Conservation (phyloP, 176 grass and related monocot species). For the Lolium rigidum region DNA sequence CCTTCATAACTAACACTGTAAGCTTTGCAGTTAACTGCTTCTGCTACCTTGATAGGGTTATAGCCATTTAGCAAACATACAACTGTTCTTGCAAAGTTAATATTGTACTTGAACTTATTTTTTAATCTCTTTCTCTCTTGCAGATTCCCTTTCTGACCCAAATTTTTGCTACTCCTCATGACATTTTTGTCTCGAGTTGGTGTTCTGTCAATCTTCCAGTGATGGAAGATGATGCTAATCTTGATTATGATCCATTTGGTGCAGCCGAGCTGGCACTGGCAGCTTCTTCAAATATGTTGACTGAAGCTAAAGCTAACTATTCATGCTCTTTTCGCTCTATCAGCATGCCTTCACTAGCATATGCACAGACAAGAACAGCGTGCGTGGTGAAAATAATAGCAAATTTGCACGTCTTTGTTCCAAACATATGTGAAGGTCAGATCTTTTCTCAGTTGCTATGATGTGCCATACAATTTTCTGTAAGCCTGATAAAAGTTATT, state of each 20-base stretch:
- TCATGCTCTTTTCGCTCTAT: slow-evolving; percentile 58
- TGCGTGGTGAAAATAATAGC: slow-evolving; percentile 97
- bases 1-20: slow-evolving; percentile 87
- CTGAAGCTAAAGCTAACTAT: slow-evolving; percentile 65
- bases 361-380: slow-evolving; percentile 93
- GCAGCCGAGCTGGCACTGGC: slow-evolving; percentile 69
- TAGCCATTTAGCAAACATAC: slow-evolving; percentile 29
- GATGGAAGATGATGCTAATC: slow-evolving; percentile 84
- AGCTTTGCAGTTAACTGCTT: slow-evolving; percentile 39
- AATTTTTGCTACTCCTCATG: slow-evolving; percentile 80
- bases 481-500: slow-evolving; percentile 36
- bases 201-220: slow-evolving; percentile 78
- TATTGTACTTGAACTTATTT: slow-evolving; percentile 29
- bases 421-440: slow-evolving; percentile 95
- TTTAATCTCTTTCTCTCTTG: slow-evolving; percentile 50
- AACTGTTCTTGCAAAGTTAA: slow-evolving; percentile 16
- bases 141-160: slow-evolving; percentile 93
- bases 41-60: background rate
- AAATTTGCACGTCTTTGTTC: slow-evolving; percentile 93
- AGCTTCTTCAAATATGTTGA: slow-evolving; percentile 52
- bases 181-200: slow-evolving; percentile 80
- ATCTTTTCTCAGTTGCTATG: slow-evolving; percentile 20
- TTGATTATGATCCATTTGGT: slow-evolving; percentile 88
- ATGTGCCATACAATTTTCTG: slow-evolving; percentile 21
- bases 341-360: slow-evolving; percentile 63